phyloP scores from a whole-genome alignment of 441 rosid species.

The Breynia disticha region DNA sequence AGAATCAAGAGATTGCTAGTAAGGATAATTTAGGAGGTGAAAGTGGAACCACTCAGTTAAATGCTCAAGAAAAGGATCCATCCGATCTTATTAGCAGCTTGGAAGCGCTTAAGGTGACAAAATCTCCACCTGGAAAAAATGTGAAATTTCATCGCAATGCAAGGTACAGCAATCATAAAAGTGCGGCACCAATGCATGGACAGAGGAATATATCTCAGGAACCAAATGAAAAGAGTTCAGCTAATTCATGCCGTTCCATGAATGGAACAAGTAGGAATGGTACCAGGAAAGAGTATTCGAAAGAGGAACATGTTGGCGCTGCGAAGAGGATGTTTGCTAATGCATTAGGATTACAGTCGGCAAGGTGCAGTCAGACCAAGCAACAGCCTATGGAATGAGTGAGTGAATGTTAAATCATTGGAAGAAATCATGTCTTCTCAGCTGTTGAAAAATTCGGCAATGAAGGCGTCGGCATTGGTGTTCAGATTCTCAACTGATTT shows the following conservation, averaged over 20 bases:
- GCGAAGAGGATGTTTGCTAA: constrained; percentile 63
- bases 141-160: constrained; percentile 9
- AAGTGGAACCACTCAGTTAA: constrained; percentile 12
- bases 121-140: constrained; percentile 5
- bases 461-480: too few relatives aligned
- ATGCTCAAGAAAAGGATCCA: constrained; percentile 16
- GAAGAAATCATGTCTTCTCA: not conserved
- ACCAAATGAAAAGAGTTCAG: constrained; percentile 15
- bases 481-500: too few relatives aligned
- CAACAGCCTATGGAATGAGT: constrained; percentile 11
- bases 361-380: constrained; percentile 23
- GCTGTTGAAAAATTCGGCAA: too few relatives aligned
- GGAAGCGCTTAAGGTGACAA: constrained; percentile 15
- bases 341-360: constrained; percentile 44
- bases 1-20: constrained; percentile 8
- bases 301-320: constrained; percentile 47
- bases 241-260: constrained; percentile 7
- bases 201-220: constrained; percentile 17
- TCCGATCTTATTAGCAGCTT: constrained; percentile 17
- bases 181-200: constrained; percentile 9
- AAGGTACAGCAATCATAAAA: constrained; percentile 12
- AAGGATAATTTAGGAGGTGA: constrained; percentile 17
- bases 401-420: not conserved
- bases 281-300: constrained; percentile 28
- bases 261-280: constrained; percentile 20